phyloP scores from a whole-genome alignment of 768 basidiomycete genomes.

The Pisolithus marmoratus region DNA sequence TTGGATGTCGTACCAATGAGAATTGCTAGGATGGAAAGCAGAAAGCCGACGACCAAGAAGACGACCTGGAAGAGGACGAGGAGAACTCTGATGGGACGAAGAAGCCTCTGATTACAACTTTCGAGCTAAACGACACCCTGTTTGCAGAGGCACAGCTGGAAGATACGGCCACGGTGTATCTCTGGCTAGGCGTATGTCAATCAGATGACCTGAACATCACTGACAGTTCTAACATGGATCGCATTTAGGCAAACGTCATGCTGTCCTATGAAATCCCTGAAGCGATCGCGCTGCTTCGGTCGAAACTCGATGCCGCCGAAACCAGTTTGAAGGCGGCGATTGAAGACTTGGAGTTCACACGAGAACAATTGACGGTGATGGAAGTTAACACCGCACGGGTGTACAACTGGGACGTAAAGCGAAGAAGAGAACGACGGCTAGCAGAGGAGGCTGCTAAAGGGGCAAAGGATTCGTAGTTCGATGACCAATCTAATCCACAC shows the following conservation, averaged over 20 bases:
- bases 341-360: constrained; percentile 87
- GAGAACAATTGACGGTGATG: constrained; percentile 96
- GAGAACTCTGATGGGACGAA: constrained; percentile 26
- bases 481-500: too few species aligned
- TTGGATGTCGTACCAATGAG: not conserved
- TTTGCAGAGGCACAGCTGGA: constrained; percentile 88
- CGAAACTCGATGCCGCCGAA: constrained; percentile 73
- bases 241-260: constrained; percentile 89
- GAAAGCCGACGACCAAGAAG: constrained; percentile 28
- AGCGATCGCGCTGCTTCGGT: constrained; percentile 66
- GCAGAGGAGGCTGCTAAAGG: constrained; percentile 17
- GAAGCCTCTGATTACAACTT: constrained; percentile 73
- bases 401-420: constrained; percentile 94
- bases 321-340: constrained; percentile 57
- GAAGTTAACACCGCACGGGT: constrained; percentile 93
- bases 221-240: not conserved
- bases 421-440: constrained; percentile 55
- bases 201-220: not conserved
- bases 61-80: constrained; percentile 48
- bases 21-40: constrained; percentile 53
- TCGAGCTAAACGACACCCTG: constrained; percentile 93
- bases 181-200: constrained; percentile 88
- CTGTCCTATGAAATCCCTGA: constrained; percentile 82
- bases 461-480: not conserved
- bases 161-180: constrained; percentile 81